Conservation (phyloP, 23 red algal species). For the Cyanidiococcus yangmingshanensis region DNA sequence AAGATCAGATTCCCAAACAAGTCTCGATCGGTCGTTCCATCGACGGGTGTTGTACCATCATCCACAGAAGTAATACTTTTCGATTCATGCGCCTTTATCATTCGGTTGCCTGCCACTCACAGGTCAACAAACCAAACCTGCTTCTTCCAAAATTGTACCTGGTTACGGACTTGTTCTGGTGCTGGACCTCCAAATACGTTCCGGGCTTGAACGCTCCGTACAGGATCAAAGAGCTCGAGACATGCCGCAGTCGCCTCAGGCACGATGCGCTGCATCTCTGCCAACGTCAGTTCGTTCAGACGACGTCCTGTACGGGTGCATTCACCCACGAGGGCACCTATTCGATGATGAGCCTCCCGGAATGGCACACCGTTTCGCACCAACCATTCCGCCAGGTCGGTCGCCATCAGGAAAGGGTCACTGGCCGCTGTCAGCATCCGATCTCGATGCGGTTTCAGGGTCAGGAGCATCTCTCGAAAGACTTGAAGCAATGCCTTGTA, state of each 20-base stretch:
- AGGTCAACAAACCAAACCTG: constrained; percentile 12
- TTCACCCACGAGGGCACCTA: constrained; percentile 68
- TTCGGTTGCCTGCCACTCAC: no score
- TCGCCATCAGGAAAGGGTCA: constrained; percentile 94
- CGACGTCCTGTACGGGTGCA: constrained; percentile 34
- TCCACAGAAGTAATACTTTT: no score
- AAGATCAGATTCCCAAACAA: no score
- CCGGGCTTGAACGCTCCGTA: constrained; percentile 49
- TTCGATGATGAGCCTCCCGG: constrained; percentile 85
- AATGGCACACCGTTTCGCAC: constrained; percentile 87
- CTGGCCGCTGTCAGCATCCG: constrained; percentile 68
- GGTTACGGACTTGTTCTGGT: constrained; percentile 49
- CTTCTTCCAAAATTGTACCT: constrained; percentile 31
- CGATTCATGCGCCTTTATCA: no score
- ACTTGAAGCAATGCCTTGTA: constrained; percentile 66
- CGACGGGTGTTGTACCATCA: no score
- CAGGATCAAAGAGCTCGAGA: constrained; percentile 75
- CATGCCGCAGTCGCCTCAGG: constrained; percentile 87
- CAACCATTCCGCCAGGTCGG: constrained; percentile 97
- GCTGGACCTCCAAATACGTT: constrained; percentile 76
- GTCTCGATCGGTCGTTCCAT: no score
- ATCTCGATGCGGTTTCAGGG: constrained; percentile 61
- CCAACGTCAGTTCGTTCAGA: constrained; percentile 59
- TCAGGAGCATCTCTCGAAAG: constrained; percentile 62
- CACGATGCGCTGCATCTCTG: constrained; percentile 53